A percentile compares a stretch with the other conserved stretches of the same genome.
Conservation (phyloP, 805 yeast species). For the Lachancea quebecensis region DNA sequence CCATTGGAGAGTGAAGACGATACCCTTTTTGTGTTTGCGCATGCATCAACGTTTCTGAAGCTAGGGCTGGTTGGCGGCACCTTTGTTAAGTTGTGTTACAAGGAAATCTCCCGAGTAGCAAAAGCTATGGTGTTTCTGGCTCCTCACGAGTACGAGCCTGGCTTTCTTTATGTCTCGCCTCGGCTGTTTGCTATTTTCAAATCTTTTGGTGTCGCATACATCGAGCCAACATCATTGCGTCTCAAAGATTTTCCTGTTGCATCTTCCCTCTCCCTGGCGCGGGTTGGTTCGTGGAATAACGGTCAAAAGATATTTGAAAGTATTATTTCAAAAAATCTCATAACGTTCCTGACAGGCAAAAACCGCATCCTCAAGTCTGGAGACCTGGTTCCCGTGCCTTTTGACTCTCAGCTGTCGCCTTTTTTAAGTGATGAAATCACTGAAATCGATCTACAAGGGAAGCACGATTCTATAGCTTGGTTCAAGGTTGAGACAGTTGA, state of each 20-base stretch:
- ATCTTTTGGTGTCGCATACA: slow-evolving; percentile 2
- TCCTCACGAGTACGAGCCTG: slow-evolving; percentile 18
- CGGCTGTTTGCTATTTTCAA: slow-evolving; percentile 18
- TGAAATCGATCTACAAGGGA: slow-evolving; percentile 9
- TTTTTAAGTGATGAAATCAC: slow-evolving; percentile 12
- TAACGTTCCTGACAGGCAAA: slow-evolving; percentile 51
- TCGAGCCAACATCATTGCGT: slow-evolving; percentile 8
- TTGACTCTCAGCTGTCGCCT: slow-evolving; percentile 40
- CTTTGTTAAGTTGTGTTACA: slow-evolving; percentile 10
- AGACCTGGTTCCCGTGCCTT: slow-evolving; percentile 69
- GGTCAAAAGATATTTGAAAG: slow-evolving; percentile 26
- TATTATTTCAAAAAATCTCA: slow-evolving; percentile 47
- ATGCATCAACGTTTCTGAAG: slow-evolving; percentile 10
- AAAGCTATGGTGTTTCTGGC: slow-evolving; percentile 18
- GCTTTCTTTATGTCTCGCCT: slow-evolving; percentile 20
- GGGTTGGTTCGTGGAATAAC: slow-evolving; percentile 25
- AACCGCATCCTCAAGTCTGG: slow-evolving; percentile 54
- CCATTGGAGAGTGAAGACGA: slow-evolving; percentile 21
- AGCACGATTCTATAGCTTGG: slow-evolving; percentile 77
- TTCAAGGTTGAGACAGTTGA: slow-evolving; percentile 55
- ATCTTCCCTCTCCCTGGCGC: slow-evolving; percentile 18
- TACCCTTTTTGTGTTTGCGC: slow-evolving; percentile 24
- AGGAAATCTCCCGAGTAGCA: slow-evolving; percentile 7
- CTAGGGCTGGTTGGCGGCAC: slow-evolving; percentile 24
- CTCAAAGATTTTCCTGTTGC: slow-evolving; percentile 16